These are phyloP conservation scores for Trametes gibbosa DNA, from an alignment of 768 basidiomycete genomes.

Conservation along the genomic window DNA sequence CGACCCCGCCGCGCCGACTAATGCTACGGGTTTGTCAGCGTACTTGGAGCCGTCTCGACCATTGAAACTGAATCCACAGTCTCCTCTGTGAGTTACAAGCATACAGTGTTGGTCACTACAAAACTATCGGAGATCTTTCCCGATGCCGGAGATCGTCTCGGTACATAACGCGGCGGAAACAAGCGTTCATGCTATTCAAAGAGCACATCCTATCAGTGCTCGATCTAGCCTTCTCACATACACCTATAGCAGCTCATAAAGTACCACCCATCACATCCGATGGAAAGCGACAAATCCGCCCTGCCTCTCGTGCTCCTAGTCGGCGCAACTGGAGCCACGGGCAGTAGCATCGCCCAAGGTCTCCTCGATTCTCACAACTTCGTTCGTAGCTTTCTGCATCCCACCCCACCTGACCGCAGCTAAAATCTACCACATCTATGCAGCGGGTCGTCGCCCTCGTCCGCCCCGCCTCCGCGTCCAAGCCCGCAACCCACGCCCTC, in stretches of 20 bases:
- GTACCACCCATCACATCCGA: neutral
- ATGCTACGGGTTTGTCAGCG: too few species aligned
- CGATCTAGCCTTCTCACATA: neutral
- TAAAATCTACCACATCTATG: too few species aligned
- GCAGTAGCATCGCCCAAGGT: neutral
- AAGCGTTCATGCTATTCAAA: too few species aligned
- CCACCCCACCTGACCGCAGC: neutral
- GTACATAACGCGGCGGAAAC: too few species aligned
- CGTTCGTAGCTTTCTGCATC: neutral
- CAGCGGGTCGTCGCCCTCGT: neutral
- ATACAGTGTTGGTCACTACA: too few species aligned
- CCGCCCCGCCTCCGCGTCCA: constrained; percentile 21
- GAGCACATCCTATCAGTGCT: too few species aligned
- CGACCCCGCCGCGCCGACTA: too few species aligned
- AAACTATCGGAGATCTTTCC: too few species aligned
- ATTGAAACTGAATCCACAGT: too few species aligned
- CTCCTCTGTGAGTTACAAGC: too few species aligned
- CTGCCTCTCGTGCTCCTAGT: neutral
- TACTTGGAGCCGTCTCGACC: too few species aligned
- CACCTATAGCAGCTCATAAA: neutral
- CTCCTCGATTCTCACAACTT: neutral
- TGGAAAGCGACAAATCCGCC: neutral
- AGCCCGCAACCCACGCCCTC: constrained; percentile 15
- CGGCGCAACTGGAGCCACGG: neutral
- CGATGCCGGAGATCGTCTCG: too few species aligned